phyloP scores from a whole-genome alignment of 768 basidiomycete genomes.

The Amanita pseudoporphyria region DNA sequence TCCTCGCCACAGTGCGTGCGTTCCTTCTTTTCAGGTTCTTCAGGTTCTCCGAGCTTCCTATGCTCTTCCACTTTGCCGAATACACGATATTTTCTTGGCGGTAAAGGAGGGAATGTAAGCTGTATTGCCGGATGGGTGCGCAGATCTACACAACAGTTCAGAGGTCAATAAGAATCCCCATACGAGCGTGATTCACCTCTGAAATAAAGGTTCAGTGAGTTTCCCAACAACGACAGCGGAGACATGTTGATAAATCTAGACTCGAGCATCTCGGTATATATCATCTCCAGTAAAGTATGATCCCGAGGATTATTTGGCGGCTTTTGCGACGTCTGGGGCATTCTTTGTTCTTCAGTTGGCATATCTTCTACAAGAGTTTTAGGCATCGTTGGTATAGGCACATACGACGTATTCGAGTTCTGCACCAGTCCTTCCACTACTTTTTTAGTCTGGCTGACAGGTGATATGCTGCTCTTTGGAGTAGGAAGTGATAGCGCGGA shows the following conservation, averaged over 20 bases:
- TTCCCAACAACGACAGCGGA: conserved; percentile 52
- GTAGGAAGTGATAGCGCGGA: conserved; percentile 6
- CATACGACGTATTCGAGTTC: neutral
- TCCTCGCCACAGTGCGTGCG: neutral
- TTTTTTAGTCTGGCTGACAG: neutral
- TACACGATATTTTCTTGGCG: conserved; percentile 13
- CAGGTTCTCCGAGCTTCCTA: neutral
- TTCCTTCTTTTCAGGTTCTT: neutral
- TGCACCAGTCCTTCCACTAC: no score
- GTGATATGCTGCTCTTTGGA: neutral
- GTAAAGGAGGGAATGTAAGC: conserved; percentile 42
- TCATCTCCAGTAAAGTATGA: conserved; percentile 51
- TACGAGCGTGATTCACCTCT: conserved; percentile 31
- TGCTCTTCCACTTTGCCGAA: conserved; percentile 2
- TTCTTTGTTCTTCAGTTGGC: conserved; percentile 20
- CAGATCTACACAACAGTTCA: conserved; percentile 29
- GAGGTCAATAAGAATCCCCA: neutral
- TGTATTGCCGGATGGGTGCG: conserved; percentile 57
- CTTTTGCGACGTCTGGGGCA: conserved; percentile 27
- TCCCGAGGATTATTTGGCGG: conserved; percentile 52
- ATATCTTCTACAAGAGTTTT: neutral
- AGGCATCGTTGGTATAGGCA: neutral
- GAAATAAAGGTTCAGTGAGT: conserved; percentile 50
- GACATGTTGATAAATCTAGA: conserved; percentile 58
- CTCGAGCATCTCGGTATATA: conserved; percentile 62